Percentiles rank a stretch among this genome's conserved stretches.
phyloP scores from a whole-genome alignment of 345 rosid species.

The Stellera chamaejasme region DNA sequence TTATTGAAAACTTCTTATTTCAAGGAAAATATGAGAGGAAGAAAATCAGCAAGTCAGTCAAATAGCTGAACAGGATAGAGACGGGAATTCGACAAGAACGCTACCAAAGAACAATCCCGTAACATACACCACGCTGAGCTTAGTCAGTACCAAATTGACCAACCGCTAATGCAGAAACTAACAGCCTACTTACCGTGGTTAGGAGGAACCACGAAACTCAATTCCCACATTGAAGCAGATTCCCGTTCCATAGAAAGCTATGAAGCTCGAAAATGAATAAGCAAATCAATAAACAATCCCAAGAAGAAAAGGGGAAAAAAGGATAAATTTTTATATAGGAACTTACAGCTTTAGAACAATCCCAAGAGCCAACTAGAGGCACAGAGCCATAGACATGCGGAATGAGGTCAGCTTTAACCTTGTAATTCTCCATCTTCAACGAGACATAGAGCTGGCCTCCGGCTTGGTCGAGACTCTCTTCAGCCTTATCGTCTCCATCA shows the following conservation, averaged over 20 bases:
- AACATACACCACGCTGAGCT: conserved; percentile 9
- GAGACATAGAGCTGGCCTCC: conserved; percentile 90
- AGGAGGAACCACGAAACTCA: conserved; percentile 95
- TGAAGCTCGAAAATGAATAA: background rate
- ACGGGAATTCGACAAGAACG: conserved; percentile 2
- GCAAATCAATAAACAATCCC: background rate
- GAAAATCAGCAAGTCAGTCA: background rate
- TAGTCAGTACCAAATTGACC: conserved; percentile 5
- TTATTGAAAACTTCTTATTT: background rate
- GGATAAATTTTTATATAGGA: background rate
- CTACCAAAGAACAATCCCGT: background rate
- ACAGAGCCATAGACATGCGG: conserved; percentile 95
- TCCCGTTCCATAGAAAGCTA: conserved; percentile 90
- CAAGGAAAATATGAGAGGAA: background rate
- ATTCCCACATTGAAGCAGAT: conserved; percentile 82
- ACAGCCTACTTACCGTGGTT: conserved; percentile 56
- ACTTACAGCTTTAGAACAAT: conserved; percentile 74
- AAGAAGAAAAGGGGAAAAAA: background rate
- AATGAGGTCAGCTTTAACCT: conserved; percentile 67
- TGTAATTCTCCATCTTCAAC: conserved; percentile 79
- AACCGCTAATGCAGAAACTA: background rate
- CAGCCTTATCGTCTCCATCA: conserved; percentile 29
- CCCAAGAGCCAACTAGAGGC: conserved; percentile 94
- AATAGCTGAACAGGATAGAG: background rate
- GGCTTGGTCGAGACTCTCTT: conserved; percentile 50